phyloP scores from a whole-genome alignment of 169 alveolate species.

The Eimeria maxima region DNA sequence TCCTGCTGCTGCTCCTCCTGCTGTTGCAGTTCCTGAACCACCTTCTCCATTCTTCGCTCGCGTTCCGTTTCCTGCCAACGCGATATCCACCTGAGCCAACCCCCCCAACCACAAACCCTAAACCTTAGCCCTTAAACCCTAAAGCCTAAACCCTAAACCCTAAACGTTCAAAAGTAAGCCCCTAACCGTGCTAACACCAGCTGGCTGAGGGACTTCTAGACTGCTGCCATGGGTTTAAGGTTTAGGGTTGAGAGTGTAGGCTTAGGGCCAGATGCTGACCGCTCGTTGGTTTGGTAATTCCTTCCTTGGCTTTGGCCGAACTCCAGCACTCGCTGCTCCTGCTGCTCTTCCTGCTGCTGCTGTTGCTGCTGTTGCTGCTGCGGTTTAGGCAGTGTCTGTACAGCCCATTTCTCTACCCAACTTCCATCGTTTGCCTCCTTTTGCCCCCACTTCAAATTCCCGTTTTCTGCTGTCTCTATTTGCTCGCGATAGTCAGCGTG shows the following conservation, averaged over 20 bases:
- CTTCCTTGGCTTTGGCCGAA: slow-evolving; percentile 74
- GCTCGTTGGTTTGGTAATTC: slow-evolving; percentile 8
- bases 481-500: slow-evolving; percentile 22
- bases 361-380: slow-evolving; percentile 3
- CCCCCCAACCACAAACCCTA: background rate
- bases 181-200: background rate
- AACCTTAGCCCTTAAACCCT: background rate
- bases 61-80: slow-evolving; percentile 70
- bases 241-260: background rate
- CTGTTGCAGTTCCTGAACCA: slow-evolving; percentile 61
- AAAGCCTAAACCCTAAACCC: slow-evolving; percentile 2
- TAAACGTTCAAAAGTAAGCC: background rate
- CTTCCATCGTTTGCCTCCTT: slow-evolving; percentile 75
- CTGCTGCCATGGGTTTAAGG: background rate
- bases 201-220: background rate
- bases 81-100: slow-evolving; percentile 34
- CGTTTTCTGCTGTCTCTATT: background rate
- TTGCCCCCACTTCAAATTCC: slow-evolving; percentile 64
- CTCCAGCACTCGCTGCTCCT: background rate
- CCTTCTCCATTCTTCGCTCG: slow-evolving; percentile 75
- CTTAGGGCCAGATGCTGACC: background rate
- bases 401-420: slow-evolving; percentile 79
- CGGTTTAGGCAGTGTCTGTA: slow-evolving; percentile 17
- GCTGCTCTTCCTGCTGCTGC: slow-evolving; percentile 21
- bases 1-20: slow-evolving; percentile 34